A percentile compares a stretch with the other conserved stretches of the same genome.
Conservation (phyloP, 2,329 filamentous ascomycete genomes). For the Fusarium pseudoanthophilum region DNA sequence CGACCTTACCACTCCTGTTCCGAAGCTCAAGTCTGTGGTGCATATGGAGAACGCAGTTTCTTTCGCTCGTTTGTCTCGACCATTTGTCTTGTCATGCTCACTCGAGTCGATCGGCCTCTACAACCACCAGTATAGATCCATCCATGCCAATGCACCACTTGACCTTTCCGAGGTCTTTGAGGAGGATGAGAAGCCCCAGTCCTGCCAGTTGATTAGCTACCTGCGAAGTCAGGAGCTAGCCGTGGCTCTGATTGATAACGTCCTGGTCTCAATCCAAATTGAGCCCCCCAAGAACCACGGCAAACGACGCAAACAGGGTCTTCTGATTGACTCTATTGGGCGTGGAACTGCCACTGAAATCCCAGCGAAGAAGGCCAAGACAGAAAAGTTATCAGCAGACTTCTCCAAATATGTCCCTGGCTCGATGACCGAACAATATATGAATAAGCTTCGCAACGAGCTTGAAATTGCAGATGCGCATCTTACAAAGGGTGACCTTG, state of each 20-base stretch:
- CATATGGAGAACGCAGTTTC: constrained; percentile 64
- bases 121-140: constrained; percentile 74
- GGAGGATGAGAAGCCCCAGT: constrained; percentile 49
- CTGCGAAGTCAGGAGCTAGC: constrained; percentile 74
- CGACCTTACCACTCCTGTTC: constrained; percentile 71
- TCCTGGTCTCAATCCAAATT: constrained; percentile 76
- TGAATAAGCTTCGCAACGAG: constrained; percentile 57
- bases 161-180: constrained; percentile 56
- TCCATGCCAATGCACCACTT: constrained; percentile 62
- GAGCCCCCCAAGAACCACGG: constrained; percentile 68
- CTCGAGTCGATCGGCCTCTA: constrained; percentile 68
- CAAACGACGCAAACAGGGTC: constrained; percentile 67
- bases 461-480: constrained; percentile 60
- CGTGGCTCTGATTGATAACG: constrained; percentile 71
- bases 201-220: constrained; percentile 66
- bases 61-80: constrained; percentile 73
- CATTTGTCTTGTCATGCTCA: constrained; percentile 72
- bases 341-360: constrained; percentile 63
- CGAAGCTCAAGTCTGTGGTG: constrained; percentile 67
- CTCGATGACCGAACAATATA: constrained; percentile 62
- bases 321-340: constrained; percentile 79
- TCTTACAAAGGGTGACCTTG: constrained; percentile 58
- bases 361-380: constrained; percentile 48
- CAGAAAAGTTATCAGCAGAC: constrained; percentile 46
- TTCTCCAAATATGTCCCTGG: constrained; percentile 58